Percentiles rank a stretch among this genome's conserved stretches.
phyloP scores from a whole-genome alignment of 257 asterid genomes.

The Gentiana macrophylla region DNA sequence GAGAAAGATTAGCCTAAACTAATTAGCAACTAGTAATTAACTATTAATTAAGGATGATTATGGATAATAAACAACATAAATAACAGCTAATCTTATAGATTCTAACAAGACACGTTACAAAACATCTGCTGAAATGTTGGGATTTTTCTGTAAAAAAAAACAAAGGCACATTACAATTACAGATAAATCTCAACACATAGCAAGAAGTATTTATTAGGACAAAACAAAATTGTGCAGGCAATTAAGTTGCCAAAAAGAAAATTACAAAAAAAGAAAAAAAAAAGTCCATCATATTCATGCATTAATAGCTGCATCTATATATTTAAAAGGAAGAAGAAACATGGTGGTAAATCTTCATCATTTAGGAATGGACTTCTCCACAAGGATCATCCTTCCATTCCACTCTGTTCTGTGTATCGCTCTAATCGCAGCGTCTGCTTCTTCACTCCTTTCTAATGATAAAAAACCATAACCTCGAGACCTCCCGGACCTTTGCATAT shows the following conservation, averaged over 20 bases:
- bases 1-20: too few relatives aligned
- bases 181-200: too few relatives aligned
- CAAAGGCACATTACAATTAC: too few relatives aligned
- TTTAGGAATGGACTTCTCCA: constrained; percentile 12
- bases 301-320: background rate
- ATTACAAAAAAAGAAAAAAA: background rate
- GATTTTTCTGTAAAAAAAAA: too few relatives aligned
- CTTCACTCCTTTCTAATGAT: constrained; percentile 16
- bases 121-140: too few relatives aligned
- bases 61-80: too few relatives aligned
- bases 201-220: background rate
- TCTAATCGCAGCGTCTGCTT: constrained; percentile 21
- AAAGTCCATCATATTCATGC: background rate
- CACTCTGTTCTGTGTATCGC: constrained; percentile 16
- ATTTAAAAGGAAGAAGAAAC: background rate
- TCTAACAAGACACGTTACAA: too few relatives aligned
- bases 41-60: too few relatives aligned
- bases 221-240: background rate
- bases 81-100: too few relatives aligned
- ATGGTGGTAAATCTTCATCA: background rate
- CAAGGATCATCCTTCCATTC: constrained; percentile 15
- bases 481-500: constrained; percentile 12
- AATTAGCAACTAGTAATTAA: too few relatives aligned
- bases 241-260: background rate
- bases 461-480: constrained; percentile 21